Conservation (phyloP, 2,329 filamentous ascomycete species). For the Thielaviopsis punctulata region DNA sequence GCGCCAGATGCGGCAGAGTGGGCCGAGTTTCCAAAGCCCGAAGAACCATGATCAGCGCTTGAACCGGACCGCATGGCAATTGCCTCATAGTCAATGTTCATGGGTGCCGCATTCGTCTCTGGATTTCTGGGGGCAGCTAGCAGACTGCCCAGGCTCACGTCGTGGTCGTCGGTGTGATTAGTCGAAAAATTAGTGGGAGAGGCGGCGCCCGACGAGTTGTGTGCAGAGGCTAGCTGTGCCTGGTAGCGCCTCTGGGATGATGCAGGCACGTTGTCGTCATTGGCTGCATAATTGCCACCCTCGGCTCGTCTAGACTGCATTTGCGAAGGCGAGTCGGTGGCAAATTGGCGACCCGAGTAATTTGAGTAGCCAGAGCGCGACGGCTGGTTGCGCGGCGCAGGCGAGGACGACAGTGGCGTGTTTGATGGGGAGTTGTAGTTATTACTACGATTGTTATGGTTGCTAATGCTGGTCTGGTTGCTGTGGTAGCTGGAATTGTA, state of each 20-base stretch:
- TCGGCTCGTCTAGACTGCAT: not conserved
- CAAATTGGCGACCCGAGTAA: not conserved
- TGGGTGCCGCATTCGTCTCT: not conserved
- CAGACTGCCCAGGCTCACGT: slow-evolving; percentile 2
- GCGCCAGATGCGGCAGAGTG: not conserved
- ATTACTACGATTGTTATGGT: too few relatives aligned
- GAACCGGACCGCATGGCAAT: not conserved
- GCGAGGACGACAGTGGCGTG: not conserved
- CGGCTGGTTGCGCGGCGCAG: not conserved
- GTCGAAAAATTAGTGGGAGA: not conserved
- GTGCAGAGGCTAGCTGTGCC: not conserved
- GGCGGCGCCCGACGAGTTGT: slow-evolving; percentile 1
- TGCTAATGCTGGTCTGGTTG: too few relatives aligned
- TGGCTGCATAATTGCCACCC: not conserved
- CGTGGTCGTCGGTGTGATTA: slow-evolving; percentile 1
- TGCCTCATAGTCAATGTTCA: not conserved
- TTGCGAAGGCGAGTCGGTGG: not conserved
- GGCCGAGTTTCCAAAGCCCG: not conserved
- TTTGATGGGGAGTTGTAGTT: not conserved
- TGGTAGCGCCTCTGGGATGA: not conserved
- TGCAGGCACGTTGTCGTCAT: not conserved
- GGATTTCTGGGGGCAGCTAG: not conserved
- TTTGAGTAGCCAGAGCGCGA: not conserved
- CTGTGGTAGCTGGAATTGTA: too few relatives aligned
- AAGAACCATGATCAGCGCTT: not conserved